phyloP scores from a whole-genome alignment of 805 yeast genomes.

The Candida chauliodis region DNA sequence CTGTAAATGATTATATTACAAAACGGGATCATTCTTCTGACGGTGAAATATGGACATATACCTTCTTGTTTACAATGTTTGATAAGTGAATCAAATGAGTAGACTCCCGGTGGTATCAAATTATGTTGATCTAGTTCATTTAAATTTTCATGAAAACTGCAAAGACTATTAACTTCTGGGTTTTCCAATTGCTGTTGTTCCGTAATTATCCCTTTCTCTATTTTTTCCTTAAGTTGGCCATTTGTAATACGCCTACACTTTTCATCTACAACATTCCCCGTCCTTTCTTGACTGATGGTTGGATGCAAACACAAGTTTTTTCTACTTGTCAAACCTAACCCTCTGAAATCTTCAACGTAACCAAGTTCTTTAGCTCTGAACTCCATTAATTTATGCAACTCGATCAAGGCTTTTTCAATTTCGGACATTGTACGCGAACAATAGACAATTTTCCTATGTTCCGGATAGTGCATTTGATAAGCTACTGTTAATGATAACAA shows the following conservation, averaged over 20 bases:
- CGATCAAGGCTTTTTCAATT: constrained; percentile 94
- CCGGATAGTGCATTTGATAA: constrained; percentile 92
- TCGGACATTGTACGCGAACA: constrained; percentile 99
- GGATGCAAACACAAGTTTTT: constrained; percentile 94
- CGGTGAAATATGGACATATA: constrained; percentile 95
- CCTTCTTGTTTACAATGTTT: constrained; percentile 74
- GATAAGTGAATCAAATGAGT: constrained; percentile 81
- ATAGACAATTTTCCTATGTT: constrained; percentile 88
- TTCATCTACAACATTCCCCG: constrained; percentile 93
- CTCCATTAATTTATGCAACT: constrained; percentile 83
- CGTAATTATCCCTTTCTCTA: constrained; percentile 47
- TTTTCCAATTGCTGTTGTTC: constrained; percentile 49
- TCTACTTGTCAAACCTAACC: constrained; percentile 90
- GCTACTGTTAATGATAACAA: constrained; percentile 88
- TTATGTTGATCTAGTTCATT: constrained; percentile 85
- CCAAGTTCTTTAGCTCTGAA: constrained; percentile 83
- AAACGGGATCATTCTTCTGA: constrained; percentile 93
- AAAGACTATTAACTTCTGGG: constrained; percentile 42
- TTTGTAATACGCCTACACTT: constrained; percentile 92
- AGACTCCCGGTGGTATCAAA: constrained; percentile 88
- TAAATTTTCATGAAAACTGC: constrained; percentile 89
- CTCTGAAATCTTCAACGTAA: constrained; percentile 84
- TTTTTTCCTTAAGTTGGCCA: constrained; percentile 73
- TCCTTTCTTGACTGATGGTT: constrained; percentile 77
- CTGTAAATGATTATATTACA: constrained; percentile 95